Conservation (phyloP, 2,329 filamentous ascomycete species). For the Aspergillus puulaauensis region DNA sequence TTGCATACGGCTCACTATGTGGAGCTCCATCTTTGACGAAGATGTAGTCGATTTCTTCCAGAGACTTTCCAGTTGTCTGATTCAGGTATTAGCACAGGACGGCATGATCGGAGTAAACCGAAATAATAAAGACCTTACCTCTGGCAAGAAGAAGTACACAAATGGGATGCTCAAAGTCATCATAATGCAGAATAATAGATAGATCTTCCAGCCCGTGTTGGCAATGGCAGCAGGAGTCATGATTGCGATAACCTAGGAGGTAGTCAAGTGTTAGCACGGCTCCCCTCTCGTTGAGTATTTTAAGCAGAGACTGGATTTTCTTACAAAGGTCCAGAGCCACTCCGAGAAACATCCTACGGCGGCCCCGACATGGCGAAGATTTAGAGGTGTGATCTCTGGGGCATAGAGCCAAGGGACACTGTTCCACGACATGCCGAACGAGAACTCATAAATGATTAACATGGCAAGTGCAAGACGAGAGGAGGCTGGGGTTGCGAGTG, state of each 20-base stretch:
- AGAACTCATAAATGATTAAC: background rate
- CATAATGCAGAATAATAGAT: background rate
- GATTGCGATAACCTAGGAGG: too few relatives aligned
- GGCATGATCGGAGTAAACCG: too few relatives aligned
- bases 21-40: background rate
- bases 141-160: constrained; percentile 1
- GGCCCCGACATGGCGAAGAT: background rate
- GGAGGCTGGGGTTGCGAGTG: background rate
- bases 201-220: background rate
- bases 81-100: too few relatives aligned
- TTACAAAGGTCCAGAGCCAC: background rate
- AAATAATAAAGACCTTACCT: background rate
- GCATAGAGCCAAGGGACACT: background rate
- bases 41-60: constrained; percentile 4
- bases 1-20: accelerated
- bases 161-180: background rate
- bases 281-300: too few relatives aligned
- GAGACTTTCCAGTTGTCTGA: background rate
- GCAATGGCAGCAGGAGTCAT: background rate
- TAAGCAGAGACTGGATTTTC: background rate
- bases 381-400: background rate
- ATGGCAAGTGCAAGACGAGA: background rate
- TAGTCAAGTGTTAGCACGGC: too few relatives aligned
- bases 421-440: background rate
- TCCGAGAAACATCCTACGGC: background rate